Base-by-base conservation (phyloP, 2,329 filamentous ascomycete species). In the Elsinoe arachidis region DNA sequence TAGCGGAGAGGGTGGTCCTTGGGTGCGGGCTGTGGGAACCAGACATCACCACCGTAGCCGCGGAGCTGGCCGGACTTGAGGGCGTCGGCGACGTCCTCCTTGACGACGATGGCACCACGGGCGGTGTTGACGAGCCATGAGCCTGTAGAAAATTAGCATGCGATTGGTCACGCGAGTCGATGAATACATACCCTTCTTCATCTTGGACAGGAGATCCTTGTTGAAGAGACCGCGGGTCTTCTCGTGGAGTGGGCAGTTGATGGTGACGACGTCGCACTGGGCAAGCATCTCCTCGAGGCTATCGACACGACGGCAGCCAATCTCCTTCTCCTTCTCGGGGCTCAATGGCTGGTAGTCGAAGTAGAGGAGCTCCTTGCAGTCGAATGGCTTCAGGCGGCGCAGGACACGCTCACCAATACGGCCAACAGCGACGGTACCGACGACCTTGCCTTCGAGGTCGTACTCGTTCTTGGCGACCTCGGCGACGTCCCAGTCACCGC, bases 331-430 rank as follows among this genome's bases (percentile, higher is more conserved):
- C 68, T 84, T 80, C 79, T 96, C 90, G 60, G 89, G 70, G 60
- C 77, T 80, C 63, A 99, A 81, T 55, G 92, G 90, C 82, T 99
- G 93, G 87, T 99, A 99, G 80, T 99, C 93, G 74, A 88, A 97
- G 88, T 99, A 99, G 63, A 97, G 84, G 53, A 99, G 84, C 82
- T 97, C 92, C 86, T 96, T 96, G 89, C 93, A 99, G 81, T 96
- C 92, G 72, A 99, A 99, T 65, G 91, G 80, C 85, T 95, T 95
- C 69, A 99, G 86, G 65, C 93, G 86, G 74, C 92, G 88, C 67
- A 99, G 84, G 59, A 99, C 93, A 77, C 93, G 91, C 85, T 97
- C 91, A 69, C 93, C 93, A 68, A 99, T 99, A 73, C 93, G 90
- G 73, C 93, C 93, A 62, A 97, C 91, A 69, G 88, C 93, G 59